Evolutionary conservation across 441 rosid species (phyloP), one percentile per base, ranked within the genome.

Genomic region (Capsella rubella): DNA sequence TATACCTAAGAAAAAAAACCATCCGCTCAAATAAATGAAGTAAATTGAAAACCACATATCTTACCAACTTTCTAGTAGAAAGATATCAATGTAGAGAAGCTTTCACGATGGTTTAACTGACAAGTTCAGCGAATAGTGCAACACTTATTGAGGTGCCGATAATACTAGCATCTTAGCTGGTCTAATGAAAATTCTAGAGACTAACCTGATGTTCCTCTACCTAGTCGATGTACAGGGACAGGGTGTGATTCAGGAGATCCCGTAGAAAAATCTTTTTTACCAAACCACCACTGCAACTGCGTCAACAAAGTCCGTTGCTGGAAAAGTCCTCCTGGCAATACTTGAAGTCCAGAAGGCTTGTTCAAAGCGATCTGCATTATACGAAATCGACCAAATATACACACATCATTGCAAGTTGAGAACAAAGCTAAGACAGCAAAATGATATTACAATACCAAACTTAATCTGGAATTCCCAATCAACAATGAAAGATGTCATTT

Each of bases 291-390:
- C 12, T 84, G 89, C 60, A 95, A 92, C 64, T 90, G 97, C 45
- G 84, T 86, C 74, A 95, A 80, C 82, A 91, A 87, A 45, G 93
- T 94, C 46, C 93, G 79, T 73, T 94, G 97, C 84, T 94, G 98
- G 75, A 91, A 91, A 79, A 89, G 93, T 14, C 98, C 98, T 42
- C 97, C 97, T 8, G 97, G 93, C 81, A 91, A 82, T 63, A 95
- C 98, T 86, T 92, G 99, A 78, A 92, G 86, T 57, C 95, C 93
- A 56, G 96, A 89, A 72, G 97, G 98, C 87, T 92, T 89, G 84
- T 87, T 92, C 66, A 95, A 72, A 81, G 92, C 97, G 76, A 90
- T 86, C 97, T 92, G 80, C 67, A 74, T 31, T 34, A 56, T 37
- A 61, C 49, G 15, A 71, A 52, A 55, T 25, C 40, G 14, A 68